A percentile compares a stretch with the other conserved stretches of the same genome.
These are phyloP conservation scores for Ceratocystis smalleyi DNA, from an alignment of 2,329 filamentous ascomycete species.

Conservation along the genomic window DNA sequence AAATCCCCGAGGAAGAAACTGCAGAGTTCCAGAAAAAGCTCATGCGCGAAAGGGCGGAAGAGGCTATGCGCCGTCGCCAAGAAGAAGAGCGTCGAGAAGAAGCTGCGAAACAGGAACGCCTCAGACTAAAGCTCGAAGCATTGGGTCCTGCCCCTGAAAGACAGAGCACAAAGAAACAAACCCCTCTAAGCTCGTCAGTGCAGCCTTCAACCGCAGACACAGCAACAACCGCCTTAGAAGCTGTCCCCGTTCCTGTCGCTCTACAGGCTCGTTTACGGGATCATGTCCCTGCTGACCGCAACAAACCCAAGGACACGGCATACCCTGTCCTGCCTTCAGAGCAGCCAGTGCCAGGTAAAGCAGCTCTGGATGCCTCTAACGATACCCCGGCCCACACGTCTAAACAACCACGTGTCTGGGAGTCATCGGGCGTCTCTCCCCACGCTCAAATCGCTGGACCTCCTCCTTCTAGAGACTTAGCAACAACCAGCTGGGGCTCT, in stretches of 20 bases:
- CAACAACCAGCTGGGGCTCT: constrained; percentile 28
- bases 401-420: constrained; percentile 12
- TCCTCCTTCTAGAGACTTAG: constrained; percentile 10
- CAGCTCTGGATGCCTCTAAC: not conserved
- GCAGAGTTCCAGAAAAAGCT: constrained; percentile 51
- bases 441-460: constrained; percentile 10
- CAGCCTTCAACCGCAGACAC: not conserved
- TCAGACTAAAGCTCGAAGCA: constrained; percentile 55
- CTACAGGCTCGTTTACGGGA: constrained; percentile 2
- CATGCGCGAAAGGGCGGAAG: constrained; percentile 56
- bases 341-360: not conserved
- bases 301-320: not conserved
- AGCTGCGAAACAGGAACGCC: constrained; percentile 53
- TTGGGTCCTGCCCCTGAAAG: constrained; percentile 50
- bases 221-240: not conserved
- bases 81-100: constrained; percentile 59
- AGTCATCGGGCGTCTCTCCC: constrained; percentile 8
- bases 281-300: not conserved
- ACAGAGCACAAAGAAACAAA: constrained; percentile 40
- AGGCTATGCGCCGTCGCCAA: constrained; percentile 50
- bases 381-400: not conserved
- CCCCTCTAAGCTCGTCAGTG: constrained; percentile 14
- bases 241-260: constrained; percentile 1
- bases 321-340: not conserved
- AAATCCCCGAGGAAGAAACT: constrained; percentile 32